phyloP scores from a whole-genome alignment of 345 rosid genomes.

The Euphorbia lathyris region DNA sequence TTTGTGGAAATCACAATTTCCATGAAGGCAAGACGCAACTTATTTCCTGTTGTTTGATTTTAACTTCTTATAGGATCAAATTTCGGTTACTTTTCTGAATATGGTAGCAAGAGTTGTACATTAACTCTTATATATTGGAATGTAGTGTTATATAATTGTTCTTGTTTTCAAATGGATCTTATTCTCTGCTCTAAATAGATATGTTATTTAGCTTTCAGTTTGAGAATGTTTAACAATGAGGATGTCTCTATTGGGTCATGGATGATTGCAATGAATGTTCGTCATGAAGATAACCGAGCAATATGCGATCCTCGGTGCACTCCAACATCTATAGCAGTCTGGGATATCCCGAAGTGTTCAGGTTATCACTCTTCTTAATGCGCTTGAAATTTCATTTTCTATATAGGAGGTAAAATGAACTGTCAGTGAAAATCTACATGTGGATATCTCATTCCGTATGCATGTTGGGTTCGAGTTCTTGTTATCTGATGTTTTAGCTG shows the following conservation, averaged over 20 bases:
- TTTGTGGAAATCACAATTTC: no score
- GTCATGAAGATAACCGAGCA: slow-evolving; percentile 72
- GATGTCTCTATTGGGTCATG: slow-evolving; percentile 91
- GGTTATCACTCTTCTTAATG: slow-evolving; percentile 33
- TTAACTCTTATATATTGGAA: neutral
- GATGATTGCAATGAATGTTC: slow-evolving; percentile 88
- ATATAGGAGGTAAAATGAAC: neutral
- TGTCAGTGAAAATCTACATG: neutral
- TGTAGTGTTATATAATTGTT: neutral
- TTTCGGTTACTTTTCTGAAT: neutral
- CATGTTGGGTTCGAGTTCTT: neutral
- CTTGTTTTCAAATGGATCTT: neutral
- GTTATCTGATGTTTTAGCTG: no score
- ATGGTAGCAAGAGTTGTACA: neutral
- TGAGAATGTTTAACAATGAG: slow-evolving; percentile 86
- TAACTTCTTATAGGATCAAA: neutral
- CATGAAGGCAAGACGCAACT: no score
- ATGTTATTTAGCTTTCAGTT: slow-evolving; percentile 36
- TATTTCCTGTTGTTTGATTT: neutral
- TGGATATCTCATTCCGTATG: neutral
- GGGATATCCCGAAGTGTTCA: slow-evolving; percentile 91
- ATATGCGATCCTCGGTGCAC: slow-evolving; percentile 76
- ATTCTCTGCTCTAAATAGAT: slow-evolving; percentile 14
- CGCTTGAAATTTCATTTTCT: neutral
- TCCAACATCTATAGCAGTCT: slow-evolving; percentile 71